Percentiles rank a stretch among this genome's conserved stretches.
Conservation (phyloP, 441 rosid species). For the Biscutella laevigata region DNA sequence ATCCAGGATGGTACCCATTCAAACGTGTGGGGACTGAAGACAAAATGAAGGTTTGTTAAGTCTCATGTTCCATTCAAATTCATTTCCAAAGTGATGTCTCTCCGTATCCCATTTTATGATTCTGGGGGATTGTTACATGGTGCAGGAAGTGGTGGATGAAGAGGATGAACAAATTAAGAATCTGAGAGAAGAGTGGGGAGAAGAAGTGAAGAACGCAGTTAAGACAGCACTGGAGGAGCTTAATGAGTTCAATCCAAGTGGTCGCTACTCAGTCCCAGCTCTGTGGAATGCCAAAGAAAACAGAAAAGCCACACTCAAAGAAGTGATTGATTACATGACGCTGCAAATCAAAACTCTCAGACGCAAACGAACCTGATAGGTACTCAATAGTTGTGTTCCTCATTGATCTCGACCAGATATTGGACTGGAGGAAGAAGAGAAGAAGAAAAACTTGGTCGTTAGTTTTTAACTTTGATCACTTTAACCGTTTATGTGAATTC, state of each 20-base stretch:
- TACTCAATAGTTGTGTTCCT: background rate
- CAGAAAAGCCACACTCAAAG: constrained; percentile 82
- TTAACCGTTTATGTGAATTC: too few relatives aligned
- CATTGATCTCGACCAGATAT: too few relatives aligned
- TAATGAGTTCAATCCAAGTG: constrained; percentile 75
- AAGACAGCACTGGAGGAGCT: constrained; percentile 58
- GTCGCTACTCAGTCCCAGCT: constrained; percentile 49
- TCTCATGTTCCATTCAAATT: background rate
- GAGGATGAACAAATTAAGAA: constrained; percentile 54
- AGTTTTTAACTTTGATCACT: too few relatives aligned
- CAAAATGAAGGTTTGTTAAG: constrained; percentile 14
- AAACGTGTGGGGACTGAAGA: constrained; percentile 35
- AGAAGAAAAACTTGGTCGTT: too few relatives aligned
- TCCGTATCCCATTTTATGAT: too few relatives aligned
- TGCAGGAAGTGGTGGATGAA: constrained; percentile 64
- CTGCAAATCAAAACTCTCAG: constrained; percentile 33
- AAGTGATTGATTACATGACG: constrained; percentile 47
- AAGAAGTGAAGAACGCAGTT: constrained; percentile 44
- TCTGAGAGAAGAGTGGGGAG: constrained; percentile 69
- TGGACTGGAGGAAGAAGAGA: too few relatives aligned
- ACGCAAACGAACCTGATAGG: constrained; percentile 37
- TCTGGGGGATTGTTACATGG: too few relatives aligned
- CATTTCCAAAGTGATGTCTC: too few relatives aligned
- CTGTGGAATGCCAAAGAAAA: constrained; percentile 66
- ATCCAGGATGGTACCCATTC: constrained; percentile 65